A percentile compares a stretch with the other conserved stretches of the same genome.
Evolutionary conservation across 2,329 filamentous ascomycete species (phyloP).

Genomic region (Fusarium brevicatenulatum): DNA sequence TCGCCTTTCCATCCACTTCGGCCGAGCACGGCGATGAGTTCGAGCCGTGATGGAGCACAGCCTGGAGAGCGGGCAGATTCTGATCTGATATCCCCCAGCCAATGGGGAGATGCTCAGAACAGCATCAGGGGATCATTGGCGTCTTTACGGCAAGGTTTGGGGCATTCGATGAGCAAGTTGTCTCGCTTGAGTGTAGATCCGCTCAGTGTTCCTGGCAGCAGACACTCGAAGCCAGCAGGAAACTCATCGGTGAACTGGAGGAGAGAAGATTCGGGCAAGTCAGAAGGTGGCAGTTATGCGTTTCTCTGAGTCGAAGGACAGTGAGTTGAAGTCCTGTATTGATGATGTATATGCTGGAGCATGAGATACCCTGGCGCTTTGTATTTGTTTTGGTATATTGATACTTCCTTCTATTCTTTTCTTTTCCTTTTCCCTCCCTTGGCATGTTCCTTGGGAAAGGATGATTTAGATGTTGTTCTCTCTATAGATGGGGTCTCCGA

Average conservation of each 20-base stretch:
- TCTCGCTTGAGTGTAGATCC: conserved; percentile 28
- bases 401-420: not conserved
- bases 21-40: conserved; percentile 39
- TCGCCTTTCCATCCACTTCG: conserved; percentile 54
- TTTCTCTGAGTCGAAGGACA: conserved; percentile 32
- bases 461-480: not conserved
- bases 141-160: conserved; percentile 28
- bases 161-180: conserved; percentile 17
- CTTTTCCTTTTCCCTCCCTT: not conserved
- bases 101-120: conserved; percentile 41
- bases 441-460: not conserved
- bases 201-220: conserved; percentile 21
- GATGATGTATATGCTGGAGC: not conserved
- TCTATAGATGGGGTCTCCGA: not conserved
- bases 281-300: conserved; percentile 39
- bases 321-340: not conserved
- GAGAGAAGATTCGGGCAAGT: conserved; percentile 35
- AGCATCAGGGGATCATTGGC: conserved; percentile 34
- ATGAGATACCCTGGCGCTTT: conserved; percentile 26
- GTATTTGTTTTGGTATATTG: not conserved
- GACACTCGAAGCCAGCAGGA: conserved; percentile 17
- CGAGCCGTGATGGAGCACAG: conserved; percentile 29
- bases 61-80: conserved; percentile 37
- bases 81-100: conserved; percentile 39
- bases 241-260: conserved; percentile 25